Evolutionary conservation across 2,329 filamentous ascomycete genomes (phyloP).

Genomic region (Apiospora rasikravindrae): DNA sequence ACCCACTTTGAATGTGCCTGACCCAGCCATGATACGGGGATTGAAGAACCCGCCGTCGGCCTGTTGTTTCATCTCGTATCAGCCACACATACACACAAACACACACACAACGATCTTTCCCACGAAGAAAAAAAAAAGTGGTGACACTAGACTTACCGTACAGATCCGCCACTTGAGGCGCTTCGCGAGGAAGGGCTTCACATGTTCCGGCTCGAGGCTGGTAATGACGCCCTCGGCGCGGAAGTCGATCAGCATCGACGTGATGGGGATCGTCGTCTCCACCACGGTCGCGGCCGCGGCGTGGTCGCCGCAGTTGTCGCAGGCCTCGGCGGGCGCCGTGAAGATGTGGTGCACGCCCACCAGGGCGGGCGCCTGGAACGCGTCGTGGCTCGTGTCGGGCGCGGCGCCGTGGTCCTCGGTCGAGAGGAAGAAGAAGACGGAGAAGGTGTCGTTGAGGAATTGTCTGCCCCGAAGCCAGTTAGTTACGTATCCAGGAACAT

Average conservation of each 20-base stretch:
- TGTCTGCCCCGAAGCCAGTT: no score
- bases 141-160: not conserved
- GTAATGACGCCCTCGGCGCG: not conserved
- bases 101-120: not conserved
- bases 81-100: not conserved
- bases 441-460: no score
- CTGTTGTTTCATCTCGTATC: not conserved
- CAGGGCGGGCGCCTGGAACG: no score
- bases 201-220: not conserved
- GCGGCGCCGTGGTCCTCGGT: no score
- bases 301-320: constrained; percentile 2
- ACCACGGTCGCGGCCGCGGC: not conserved
- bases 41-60: not conserved
- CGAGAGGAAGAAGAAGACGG: no score
- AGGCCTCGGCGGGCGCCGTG: not conserved
- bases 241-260: not conserved
- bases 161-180: not conserved
- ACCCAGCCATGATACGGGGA: not conserved
- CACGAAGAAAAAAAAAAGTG: not conserved
- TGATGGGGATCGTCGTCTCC: not conserved
- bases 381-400: no score
- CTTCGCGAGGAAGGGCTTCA: not conserved
- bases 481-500: no score
- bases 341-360: no score
- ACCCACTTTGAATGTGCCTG: not conserved